These are phyloP conservation scores for Syncephalastrum contaminatum DNA, from an alignment of 371 early-diverging fungal genomes.

Conservation along the genomic window DNA sequence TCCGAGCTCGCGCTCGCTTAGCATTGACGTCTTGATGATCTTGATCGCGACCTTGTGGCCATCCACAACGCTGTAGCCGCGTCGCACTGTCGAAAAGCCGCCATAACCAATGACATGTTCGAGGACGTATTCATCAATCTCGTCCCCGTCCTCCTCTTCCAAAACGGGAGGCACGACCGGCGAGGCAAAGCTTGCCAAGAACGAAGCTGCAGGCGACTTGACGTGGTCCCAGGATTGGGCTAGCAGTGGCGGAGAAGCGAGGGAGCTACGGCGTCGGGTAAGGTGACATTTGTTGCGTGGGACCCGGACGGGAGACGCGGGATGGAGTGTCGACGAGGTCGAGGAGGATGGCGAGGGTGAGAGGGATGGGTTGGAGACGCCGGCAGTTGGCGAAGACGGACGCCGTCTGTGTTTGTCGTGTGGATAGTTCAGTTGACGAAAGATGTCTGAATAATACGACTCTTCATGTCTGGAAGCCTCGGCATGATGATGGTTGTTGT, in stretches of 20 bases:
- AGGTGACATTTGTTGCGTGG: constrained; percentile 17
- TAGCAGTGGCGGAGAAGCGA: constrained; percentile 22
- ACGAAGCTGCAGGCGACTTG: constrained; percentile 63
- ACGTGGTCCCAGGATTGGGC: constrained; percentile 46
- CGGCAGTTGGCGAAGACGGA: neutral
- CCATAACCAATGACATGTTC: constrained; percentile 64
- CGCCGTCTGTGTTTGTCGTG: constrained; percentile 11
- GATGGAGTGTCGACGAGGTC: constrained; percentile 10
- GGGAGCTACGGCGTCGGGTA: constrained; percentile 11
- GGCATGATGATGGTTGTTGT: constrained; percentile 11
- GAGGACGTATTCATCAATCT: constrained; percentile 65
- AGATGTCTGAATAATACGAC: constrained; percentile 18
- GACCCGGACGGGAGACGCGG: constrained; percentile 11
- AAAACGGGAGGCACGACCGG: constrained; percentile 17
- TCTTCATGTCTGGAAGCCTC: constrained; percentile 7
- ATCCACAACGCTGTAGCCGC: constrained; percentile 43
- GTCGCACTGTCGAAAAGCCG: constrained; percentile 66
- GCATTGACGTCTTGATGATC: constrained; percentile 37
- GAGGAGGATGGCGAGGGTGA: constrained; percentile 18
- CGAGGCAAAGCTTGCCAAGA: constrained; percentile 54
- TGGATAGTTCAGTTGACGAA: constrained; percentile 25
- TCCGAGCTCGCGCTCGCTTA: constrained; percentile 9
- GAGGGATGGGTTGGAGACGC: constrained; percentile 7
- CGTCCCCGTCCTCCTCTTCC: constrained; percentile 56
- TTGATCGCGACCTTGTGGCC: constrained; percentile 56